Evolutionary conservation across 495 filamentous ascomycete genomes (phyloP).

Genomic region (Xylona heveae): DNA sequence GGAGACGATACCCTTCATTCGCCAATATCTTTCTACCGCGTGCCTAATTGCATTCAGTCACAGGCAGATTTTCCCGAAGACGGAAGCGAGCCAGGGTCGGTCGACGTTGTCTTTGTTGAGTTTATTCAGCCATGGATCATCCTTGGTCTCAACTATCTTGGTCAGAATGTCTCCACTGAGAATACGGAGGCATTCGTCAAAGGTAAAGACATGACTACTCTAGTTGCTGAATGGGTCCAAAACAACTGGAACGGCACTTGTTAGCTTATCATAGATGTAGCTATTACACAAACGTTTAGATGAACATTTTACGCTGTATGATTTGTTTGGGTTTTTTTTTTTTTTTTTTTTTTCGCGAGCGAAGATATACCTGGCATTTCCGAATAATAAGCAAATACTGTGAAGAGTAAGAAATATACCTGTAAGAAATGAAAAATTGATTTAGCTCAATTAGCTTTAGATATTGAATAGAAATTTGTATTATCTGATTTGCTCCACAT

Average conservation of each 20-base stretch:
- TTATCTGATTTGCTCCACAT: no score
- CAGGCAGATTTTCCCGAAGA: slow-evolving; percentile 30
- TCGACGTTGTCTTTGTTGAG: slow-evolving; percentile 80
- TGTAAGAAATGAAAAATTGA: no score
- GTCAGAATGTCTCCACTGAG: slow-evolving; percentile 31
- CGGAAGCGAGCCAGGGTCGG: slow-evolving; percentile 32
- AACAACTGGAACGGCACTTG: slow-evolving; percentile 48
- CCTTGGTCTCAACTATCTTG: slow-evolving; percentile 45
- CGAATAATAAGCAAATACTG: no score
- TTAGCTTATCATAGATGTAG: slow-evolving; percentile 8
- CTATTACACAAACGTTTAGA: no score
- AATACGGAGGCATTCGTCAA: slow-evolving; percentile 46
- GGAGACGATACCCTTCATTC: slow-evolving; percentile 83
- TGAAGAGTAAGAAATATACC: no score
- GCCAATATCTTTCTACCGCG: slow-evolving; percentile 45
- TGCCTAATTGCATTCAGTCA: slow-evolving; percentile 67
- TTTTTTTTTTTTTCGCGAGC: no score
- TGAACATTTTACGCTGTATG: no score
- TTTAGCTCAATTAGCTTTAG: no score
- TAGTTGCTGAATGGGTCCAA: slow-evolving; percentile 60
- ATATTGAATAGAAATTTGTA: no score
- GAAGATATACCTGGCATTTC: no score
- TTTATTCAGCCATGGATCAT: slow-evolving; percentile 70
- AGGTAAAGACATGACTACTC: slow-evolving; percentile 43
- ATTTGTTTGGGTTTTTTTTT: no score